These are phyloP conservation scores for Scleroderma citrinum DNA, from an alignment of 768 basidiomycete species.

Conservation along the genomic window DNA sequence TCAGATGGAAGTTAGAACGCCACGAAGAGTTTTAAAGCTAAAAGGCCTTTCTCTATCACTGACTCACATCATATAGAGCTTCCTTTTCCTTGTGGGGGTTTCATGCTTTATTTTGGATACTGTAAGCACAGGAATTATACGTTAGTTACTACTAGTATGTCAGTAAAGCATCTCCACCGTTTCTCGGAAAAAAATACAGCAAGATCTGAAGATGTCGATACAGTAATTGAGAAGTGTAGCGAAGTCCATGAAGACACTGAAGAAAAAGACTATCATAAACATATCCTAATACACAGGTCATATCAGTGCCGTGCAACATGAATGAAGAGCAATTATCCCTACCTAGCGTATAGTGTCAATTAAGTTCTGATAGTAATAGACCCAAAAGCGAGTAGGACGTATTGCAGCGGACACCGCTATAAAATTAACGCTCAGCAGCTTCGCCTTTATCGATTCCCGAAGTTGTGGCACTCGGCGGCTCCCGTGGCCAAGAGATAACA, in stretches of 20 bases:
- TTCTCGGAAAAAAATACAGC: too few species aligned
- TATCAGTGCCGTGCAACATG: neutral
- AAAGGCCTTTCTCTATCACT: too few species aligned
- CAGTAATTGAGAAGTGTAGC: neutral
- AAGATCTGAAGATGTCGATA: neutral
- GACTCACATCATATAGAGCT: too few species aligned
- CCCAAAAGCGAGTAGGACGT: neutral
- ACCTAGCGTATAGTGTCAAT: constrained; percentile 6
- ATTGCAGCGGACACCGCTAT: neutral
- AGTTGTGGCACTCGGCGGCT: constrained; percentile 13
- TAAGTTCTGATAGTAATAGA: neutral
- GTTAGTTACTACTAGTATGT: too few species aligned
- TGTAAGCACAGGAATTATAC: too few species aligned
- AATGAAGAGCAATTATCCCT: neutral
- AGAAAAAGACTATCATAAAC: neutral
- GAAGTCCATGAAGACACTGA: neutral
- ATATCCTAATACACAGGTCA: neutral
- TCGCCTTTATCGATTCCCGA: constrained; percentile 2
- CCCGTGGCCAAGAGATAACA: constrained; percentile 34
- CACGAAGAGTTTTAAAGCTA: too few species aligned
- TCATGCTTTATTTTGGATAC: too few species aligned
- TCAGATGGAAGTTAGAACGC: too few species aligned
- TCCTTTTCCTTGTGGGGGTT: too few species aligned
- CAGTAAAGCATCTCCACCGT: too few species aligned
- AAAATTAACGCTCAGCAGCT: neutral